Evolutionary conservation across 257 asterid species (phyloP), one percentile per base, ranked within the genome.

Genomic region (Nicotiana benthamiana): DNA sequence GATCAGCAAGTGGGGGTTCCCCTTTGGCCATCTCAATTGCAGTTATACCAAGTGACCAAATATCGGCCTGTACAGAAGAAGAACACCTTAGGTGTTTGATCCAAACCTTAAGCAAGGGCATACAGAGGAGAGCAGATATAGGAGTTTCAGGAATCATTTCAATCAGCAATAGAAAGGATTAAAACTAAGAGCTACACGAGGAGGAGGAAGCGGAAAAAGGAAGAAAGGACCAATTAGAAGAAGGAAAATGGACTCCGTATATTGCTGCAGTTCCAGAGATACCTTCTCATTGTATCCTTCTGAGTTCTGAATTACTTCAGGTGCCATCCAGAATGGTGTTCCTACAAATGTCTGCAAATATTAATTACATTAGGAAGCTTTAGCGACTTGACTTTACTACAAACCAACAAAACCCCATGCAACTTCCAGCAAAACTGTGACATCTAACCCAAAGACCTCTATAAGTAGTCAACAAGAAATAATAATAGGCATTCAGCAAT

Each of bases 271-370:
- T 74, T 48, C 61, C 75, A 81, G 76, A 66, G 67, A 76, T 87
- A 90, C 99, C 98, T 96, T 96, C 86, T 96, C 99, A 84, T 96
- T 94, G 86, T 96, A 96, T 85, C 99, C 99, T 28, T 96, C 99
- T 54, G 99, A 83, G 85, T 96, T 96, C 87, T 96, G 99, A 88
- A 96, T 96, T 75, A 96, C 99, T 90, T 96, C 99, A 51, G 99
- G 99, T 79, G 99, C 99, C 99, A 96, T 96, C 99, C 99, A 96
- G 83, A 96, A 96, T 72, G 99, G 99, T 76, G 99, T 96, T 83
- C 99, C 99, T 86, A 96, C 99, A 90, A 96, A 96, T 80, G 99
- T 96, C 99, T 96, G 92, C 72, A 82, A 90, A 85, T 78, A 61
- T 91, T 80, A 86, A 86, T 79, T 83, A 90, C 87, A 91, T 95